Evolutionary conservation across 768 basidiomycete genomes (phyloP).

Genomic region (Lentinula lateritia): DNA sequence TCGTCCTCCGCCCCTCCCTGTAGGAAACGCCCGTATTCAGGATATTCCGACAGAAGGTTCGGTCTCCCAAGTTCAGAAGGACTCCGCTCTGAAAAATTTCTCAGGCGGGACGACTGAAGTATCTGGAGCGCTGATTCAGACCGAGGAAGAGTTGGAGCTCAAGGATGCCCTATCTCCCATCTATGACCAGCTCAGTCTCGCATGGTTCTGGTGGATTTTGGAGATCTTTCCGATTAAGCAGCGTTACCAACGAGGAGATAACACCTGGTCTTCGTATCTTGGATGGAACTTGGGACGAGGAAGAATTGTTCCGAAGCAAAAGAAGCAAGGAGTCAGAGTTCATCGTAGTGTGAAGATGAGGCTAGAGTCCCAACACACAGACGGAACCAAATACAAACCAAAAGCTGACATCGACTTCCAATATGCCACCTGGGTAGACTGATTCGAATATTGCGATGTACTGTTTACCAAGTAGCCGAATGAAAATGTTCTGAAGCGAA

Average conservation of each 20-base stretch:
- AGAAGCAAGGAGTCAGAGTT: slow-evolving; percentile 28
- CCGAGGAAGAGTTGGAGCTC: slow-evolving; percentile 58
- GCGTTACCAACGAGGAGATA: slow-evolving; percentile 34
- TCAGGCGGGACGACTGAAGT: slow-evolving; percentile 14
- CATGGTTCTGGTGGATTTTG: slow-evolving; percentile 59
- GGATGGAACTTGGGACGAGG: slow-evolving; percentile 35
- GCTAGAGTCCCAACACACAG: slow-evolving; percentile 29
- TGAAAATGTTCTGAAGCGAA: too few relatives aligned
- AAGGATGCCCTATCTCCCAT: slow-evolving; percentile 44
- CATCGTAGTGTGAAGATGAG: slow-evolving; percentile 43
- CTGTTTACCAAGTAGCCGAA: too few relatives aligned
- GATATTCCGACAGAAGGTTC: slow-evolving; percentile 11
- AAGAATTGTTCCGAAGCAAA: slow-evolving; percentile 35
- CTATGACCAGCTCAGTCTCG: slow-evolving; percentile 52
- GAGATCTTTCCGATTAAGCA: slow-evolving; percentile 43
- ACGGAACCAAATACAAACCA: slow-evolving; percentile 29
- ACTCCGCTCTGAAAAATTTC: slow-evolving; percentile 6
- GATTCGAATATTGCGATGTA: slow-evolving; percentile 1
- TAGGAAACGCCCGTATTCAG: slow-evolving; percentile 18
- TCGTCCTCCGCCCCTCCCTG: slow-evolving; percentile 34
- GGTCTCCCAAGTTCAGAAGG: slow-evolving; percentile 10
- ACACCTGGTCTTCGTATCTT: slow-evolving; percentile 30
- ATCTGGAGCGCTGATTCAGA: slow-evolving; percentile 20
- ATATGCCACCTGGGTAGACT: slow-evolving; percentile 35
- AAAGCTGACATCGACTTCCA: slow-evolving; percentile 29